These are phyloP conservation scores for Claviceps pusilla DNA, from an alignment of 2,329 filamentous ascomycete genomes.

Conservation along the genomic window DNA sequence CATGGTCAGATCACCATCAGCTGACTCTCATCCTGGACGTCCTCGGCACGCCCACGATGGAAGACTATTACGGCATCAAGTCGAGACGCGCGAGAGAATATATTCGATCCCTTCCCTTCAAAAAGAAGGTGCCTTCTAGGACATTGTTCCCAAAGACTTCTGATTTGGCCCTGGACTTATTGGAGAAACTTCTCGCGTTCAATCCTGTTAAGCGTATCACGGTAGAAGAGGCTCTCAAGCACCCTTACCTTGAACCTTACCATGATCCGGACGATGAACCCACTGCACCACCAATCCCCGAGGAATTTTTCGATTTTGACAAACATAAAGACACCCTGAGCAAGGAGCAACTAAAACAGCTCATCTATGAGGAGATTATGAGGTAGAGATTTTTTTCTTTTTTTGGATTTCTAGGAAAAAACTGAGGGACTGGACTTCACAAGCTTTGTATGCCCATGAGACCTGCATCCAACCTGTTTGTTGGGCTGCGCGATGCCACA, in stretches of 20 bases:
- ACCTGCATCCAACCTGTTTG: neutral
- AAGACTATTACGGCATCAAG: slow-evolving; percentile 99
- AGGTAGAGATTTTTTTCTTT: slow-evolving; percentile 22
- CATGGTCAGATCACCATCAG: slow-evolving; percentile 76
- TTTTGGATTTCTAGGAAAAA: neutral
- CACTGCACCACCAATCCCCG: slow-evolving; percentile 86
- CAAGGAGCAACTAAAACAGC: slow-evolving; percentile 93
- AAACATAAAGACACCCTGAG: slow-evolving; percentile 98
- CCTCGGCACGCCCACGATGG: slow-evolving; percentile 95
- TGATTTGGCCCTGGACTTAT: slow-evolving; percentile 81
- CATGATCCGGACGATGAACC: slow-evolving; percentile 98
- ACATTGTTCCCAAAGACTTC: slow-evolving; percentile 98
- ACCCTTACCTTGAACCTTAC: slow-evolving; percentile 96
- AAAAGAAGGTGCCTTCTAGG: slow-evolving; percentile 99
- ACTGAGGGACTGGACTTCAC: neutral
- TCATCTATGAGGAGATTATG: slow-evolving; percentile 97
- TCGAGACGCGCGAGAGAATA: slow-evolving; percentile 93
- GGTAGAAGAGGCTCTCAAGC: slow-evolving; percentile 90
- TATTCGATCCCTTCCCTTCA: slow-evolving; percentile 93
- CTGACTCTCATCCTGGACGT: slow-evolving; percentile 93
- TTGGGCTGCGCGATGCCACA: neutral
- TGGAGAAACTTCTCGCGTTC: slow-evolving; percentile 93
- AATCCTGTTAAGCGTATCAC: slow-evolving; percentile 98
- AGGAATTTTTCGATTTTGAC: slow-evolving; percentile 99
- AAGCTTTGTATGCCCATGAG: neutral